These are phyloP conservation scores for Botrytis squamosa DNA, from an alignment of 2,329 filamentous ascomycete genomes.

Conservation along the genomic window DNA sequence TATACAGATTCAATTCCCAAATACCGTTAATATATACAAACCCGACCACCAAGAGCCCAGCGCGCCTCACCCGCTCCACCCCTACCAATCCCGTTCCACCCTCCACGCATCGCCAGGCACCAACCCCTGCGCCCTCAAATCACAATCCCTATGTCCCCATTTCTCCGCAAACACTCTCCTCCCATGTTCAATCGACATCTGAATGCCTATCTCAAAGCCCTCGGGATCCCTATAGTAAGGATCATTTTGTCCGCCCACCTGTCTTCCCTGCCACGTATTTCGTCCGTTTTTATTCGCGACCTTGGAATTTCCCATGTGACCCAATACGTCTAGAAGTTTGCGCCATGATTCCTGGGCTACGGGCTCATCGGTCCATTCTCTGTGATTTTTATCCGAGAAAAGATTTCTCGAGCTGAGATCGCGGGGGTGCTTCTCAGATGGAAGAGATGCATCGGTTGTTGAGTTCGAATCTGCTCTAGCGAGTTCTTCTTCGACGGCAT, in stretches of 20 bases:
- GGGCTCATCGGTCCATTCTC: not conserved
- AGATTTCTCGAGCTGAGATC: not conserved
- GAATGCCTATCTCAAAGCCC: conserved; percentile 47
- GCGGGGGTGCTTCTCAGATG: not conserved
- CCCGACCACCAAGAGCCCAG: not conserved
- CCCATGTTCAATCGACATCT: conserved; percentile 48
- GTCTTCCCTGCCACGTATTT: conserved; percentile 54
- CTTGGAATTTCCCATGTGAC: conserved; percentile 32
- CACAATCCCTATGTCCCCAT: conserved; percentile 49
- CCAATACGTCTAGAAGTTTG: conserved; percentile 39
- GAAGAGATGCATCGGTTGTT: not conserved
- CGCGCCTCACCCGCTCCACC: not conserved
- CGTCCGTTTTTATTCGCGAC: conserved; percentile 38
- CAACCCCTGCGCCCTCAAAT: conserved; percentile 42
- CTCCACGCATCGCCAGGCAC: conserved; percentile 48
- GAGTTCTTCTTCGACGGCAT: conserved; percentile 6
- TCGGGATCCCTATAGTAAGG: conserved; percentile 52
- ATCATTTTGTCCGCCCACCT: conserved; percentile 52
- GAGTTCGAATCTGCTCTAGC: not conserved
- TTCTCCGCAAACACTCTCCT: conserved; percentile 45
- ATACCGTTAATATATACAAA: not conserved
- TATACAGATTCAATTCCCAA: not conserved
- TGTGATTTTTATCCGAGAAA: not conserved
- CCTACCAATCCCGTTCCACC: conserved; percentile 45
- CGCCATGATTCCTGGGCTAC: conserved; percentile 32